Conservation (phyloP, 164 flowering plant species). For the Akebia trifoliata region DNA sequence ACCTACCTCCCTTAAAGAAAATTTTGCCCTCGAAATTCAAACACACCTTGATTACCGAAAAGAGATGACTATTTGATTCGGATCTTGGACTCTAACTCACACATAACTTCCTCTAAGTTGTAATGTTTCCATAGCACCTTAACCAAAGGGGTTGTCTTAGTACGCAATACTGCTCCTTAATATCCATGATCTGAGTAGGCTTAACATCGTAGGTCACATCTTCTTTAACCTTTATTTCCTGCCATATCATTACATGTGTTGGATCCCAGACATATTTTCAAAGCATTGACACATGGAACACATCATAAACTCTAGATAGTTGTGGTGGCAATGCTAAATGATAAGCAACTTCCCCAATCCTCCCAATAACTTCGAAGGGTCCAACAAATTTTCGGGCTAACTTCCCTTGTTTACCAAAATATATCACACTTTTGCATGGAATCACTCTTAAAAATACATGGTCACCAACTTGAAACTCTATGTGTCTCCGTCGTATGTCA, state of each 20-base stretch:
- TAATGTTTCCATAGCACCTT: background rate
- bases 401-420: constrained; percentile 1
- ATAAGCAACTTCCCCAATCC: background rate
- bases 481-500: too few species aligned
- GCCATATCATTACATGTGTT: background rate
- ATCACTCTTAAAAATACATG: too few species aligned
- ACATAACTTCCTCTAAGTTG: background rate
- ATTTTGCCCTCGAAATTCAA: too few species aligned
- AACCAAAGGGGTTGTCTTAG: background rate
- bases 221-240: background rate
- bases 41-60: too few species aligned
- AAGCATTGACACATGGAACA: background rate
- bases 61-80: background rate
- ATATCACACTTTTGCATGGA: too few species aligned
- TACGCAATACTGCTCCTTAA: background rate
- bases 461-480: too few species aligned
- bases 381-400: background rate
- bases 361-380: background rate
- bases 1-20: too few species aligned
- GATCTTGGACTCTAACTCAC: background rate
- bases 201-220: background rate
- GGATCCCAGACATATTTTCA: background rate
- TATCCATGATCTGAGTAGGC: background rate
- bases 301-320: background rate
- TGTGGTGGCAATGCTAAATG: background rate